Evolutionary conservation across 2,329 filamentous ascomycete species (phyloP), one percentile per base, ranked within the genome.

Genomic region (Chaetomiaceae sp.): DNA sequence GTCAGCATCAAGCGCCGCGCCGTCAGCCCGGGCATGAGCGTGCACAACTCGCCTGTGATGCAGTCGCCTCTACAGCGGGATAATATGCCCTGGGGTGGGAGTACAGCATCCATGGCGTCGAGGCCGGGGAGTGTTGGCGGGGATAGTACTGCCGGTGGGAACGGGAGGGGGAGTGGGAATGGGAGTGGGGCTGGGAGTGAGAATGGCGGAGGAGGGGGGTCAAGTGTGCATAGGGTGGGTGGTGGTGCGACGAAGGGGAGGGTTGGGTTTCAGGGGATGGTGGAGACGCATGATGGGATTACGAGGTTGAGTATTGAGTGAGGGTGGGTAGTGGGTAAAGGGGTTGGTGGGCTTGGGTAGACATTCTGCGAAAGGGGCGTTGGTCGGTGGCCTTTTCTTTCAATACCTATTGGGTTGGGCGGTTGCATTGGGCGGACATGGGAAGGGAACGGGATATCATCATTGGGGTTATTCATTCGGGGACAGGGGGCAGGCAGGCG

Each of bases 221-320:
- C 27, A 23, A 60, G 65, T 54, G 61, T 44, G 60, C 4, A 77
- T 74, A 51, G 43, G 2, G 34, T 47, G 36, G 36, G 23, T 11
- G 36, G 74, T 49, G 40, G 76, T 5, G 75, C 7, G 78, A 78
- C 54, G 76, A 43, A 49, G 33, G 85, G 76, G 58, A 71, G 89
- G 31, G 77, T 95, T 14, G 90, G 90, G 8, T 79, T 95, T 61
- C 91, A 96, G 71, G 90, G 91, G 1, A 96, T 97, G 91, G 87
- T 83, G 17, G 92, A 96, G 70, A 92, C 92, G n/a, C 90, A 90
- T 67, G 92, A 96, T 68, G 89, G 91, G 1, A 78, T 96, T 60
- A 96, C 96, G 87, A 91, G 92, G 64, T 94, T 97, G 88, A 96
- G 89, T 69, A 96, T 96, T 65, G 91, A 96, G 69, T 96, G 40